Base-by-base conservation (phyloP, 768 basidiomycete species). In the Amanita pseudoporphyria region DNA sequence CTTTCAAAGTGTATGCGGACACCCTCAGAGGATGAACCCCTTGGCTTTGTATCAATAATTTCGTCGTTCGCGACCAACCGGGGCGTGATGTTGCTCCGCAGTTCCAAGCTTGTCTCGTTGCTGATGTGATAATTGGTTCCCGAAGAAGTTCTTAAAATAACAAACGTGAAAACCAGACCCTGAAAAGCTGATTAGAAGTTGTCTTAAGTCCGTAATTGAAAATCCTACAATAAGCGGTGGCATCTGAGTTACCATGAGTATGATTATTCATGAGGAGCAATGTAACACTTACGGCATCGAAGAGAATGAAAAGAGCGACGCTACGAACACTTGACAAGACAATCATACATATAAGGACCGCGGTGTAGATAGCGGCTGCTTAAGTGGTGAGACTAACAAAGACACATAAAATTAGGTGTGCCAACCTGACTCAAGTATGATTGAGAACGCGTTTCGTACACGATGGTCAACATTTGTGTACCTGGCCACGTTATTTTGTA, bases 371-470 rank as follows among this genome's bases (percentile, higher is more conserved):
- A 5, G 39, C 24, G 19, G 47, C 47, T 49, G 26, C 10, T 30
- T 21, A 5, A 47, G 32, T 7, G 24, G 9, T 38, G 10, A 38
- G 32, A 26, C 26, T 3, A 24, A 6, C 14, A 13, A 6, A 37
- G 26, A 3, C 10, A 16, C 14, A 18, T 19, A 26, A 6, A 5
- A 26, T 36, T 12, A 12, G 10, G 32, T 36, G n/a, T 9, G 37
- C 47, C 4, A 31, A 49, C 47, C 47, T 12, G 47, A 49, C 36
- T 49, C 47, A 16, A 49, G 47, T n/a, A 49, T 37, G 24, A 49
- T 49, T 16, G 26, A 28, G 2, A 49, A 16, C 22, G 38, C 47
- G 30, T 39, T 49, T 21, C 22, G 36, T 9, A 28, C 47, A 10
- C 47, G 47, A 21, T 18, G n/a, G 21, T 39, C 12, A 12, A 7